A percentile compares a stretch with the other conserved stretches of the same genome.
These are phyloP conservation scores for Taiwanofungus camphoratus DNA, from an alignment of 1,284 basidiomycete species.

Conservation along the genomic window DNA sequence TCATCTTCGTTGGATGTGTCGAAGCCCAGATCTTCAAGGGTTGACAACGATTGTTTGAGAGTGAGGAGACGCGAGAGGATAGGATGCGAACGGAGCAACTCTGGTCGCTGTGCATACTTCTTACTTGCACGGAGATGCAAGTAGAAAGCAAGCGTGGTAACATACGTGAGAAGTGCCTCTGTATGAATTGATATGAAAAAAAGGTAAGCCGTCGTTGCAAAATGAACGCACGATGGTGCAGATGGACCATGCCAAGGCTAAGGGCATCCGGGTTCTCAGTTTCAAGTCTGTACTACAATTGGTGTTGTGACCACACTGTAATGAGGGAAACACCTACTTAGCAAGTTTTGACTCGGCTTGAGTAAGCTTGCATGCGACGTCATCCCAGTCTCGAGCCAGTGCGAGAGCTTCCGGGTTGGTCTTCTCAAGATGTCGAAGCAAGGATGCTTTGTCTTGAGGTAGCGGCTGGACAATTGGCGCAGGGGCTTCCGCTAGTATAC, in stretches of 20 bases:
- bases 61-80: conserved; percentile 79
- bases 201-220: not conserved
- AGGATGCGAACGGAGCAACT: conserved; percentile 68
- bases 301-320: not conserved
- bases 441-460: conserved; percentile 55
- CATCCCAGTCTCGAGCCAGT: conserved; percentile 72
- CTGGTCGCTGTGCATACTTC: conserved; percentile 57
- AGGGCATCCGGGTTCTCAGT: conserved; percentile 41
- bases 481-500: conserved; percentile 33
- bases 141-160: conserved; percentile 90
- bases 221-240: conserved; percentile 64
- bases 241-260: conserved; percentile 61
- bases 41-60: conserved; percentile 80
- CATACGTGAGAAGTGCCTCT: conserved; percentile 89
- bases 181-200: conserved; percentile 6
- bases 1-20: conserved; percentile 46
- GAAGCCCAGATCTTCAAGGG: conserved; percentile 81
- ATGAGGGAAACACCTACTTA: conserved; percentile 36
- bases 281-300: conserved; percentile 37
- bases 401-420: conserved; percentile 77
- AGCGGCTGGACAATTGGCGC: conserved; percentile 25
- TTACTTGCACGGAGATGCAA: conserved; percentile 75
- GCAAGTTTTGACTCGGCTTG: conserved; percentile 50
- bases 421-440: conserved; percentile 74
- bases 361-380: conserved; percentile 50